A percentile compares a stretch with the other conserved stretches of the same genome.
These are phyloP conservation scores for Dictyostelium intermedium DNA, from an alignment of 78 protist species.

Conservation along the genomic window DNA sequence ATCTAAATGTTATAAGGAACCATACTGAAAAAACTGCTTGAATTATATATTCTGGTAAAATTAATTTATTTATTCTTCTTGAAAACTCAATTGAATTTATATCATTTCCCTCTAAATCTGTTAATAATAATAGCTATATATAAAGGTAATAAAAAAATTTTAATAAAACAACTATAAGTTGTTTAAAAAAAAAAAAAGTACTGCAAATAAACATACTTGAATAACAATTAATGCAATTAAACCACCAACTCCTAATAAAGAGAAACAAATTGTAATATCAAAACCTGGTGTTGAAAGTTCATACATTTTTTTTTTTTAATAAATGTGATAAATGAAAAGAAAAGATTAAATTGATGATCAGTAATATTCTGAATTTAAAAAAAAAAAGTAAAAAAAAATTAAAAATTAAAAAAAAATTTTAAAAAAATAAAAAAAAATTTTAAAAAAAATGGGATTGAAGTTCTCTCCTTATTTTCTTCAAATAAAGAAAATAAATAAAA, in stretches of 20 bases:
- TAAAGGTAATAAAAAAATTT: no score
- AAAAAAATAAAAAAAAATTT: background rate
- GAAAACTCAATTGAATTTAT: constrained; percentile 70
- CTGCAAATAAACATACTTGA: constrained; percentile 11
- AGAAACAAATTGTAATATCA: constrained; percentile 28
- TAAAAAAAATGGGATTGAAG: background rate
- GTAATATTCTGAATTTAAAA: background rate
- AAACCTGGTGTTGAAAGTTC: constrained; percentile 66
- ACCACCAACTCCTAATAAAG: constrained; percentile 52
- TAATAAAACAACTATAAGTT: background rate
- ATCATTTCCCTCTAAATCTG: constrained; percentile 78
- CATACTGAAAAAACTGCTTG: constrained; percentile 64
- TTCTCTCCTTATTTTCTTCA: background rate
- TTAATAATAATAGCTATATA: constrained; percentile 43
- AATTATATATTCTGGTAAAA: constrained; percentile 66
- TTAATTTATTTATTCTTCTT: constrained; percentile 39
- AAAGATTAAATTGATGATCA: background rate
- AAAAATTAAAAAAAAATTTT: background rate
- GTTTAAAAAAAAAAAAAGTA: background rate
- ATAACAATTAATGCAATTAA: constrained; percentile 43
- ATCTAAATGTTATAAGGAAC: constrained; percentile 64
- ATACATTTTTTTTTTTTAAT: constrained; percentile 21
- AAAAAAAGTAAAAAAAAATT: no score
- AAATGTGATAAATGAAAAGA: background rate
- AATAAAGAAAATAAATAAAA: background rate